A percentile compares a stretch with the other conserved stretches of the same genome.
phyloP scores from a whole-genome alignment of 2,329 filamentous ascomycete species.

The Sclerotinia spermophila region DNA sequence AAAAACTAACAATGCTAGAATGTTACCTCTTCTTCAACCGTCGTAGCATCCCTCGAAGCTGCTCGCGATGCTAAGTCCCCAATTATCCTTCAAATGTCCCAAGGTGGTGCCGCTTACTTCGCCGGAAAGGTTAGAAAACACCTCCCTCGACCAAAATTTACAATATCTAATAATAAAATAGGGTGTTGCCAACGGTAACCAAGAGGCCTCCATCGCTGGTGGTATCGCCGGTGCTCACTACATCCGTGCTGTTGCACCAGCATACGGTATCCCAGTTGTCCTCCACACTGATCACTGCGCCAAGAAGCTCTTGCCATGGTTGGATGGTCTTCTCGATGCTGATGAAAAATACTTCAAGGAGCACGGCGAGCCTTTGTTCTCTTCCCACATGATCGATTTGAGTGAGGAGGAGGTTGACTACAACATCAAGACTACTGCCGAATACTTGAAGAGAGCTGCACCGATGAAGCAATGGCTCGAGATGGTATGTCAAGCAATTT shows the following conservation, averaged over 20 bases:
- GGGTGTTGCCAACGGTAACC: conserved; percentile 78
- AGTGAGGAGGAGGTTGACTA: conserved; percentile 86
- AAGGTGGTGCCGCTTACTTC: conserved; percentile 92
- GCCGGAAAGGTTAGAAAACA: conserved; percentile 64
- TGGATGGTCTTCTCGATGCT: conserved; percentile 91
- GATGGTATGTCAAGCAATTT: conserved; percentile 61
- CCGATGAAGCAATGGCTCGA: conserved; percentile 99
- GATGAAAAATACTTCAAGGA: conserved; percentile 95
- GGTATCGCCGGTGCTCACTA: conserved; percentile 87
- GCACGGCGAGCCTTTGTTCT: conserved; percentile 89
- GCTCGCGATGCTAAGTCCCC: conserved; percentile 88
- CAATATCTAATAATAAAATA: conserved; percentile 28
- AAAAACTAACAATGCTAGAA: conserved; percentile 49
- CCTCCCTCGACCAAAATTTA: neutral
- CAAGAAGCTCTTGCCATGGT: conserved; percentile 98
- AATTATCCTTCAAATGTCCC: conserved; percentile 88
- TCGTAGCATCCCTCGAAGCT: conserved; percentile 86
- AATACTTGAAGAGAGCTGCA: conserved; percentile 89
- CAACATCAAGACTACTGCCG: conserved; percentile 89
- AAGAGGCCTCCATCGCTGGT: conserved; percentile 85
- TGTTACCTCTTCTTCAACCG: conserved; percentile 88
- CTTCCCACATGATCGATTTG: conserved; percentile 97
- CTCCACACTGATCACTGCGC: conserved; percentile 98
- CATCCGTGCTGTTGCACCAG: conserved; percentile 80
- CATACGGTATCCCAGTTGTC: conserved; percentile 86